Base-by-base conservation (phyloP, 768 basidiomycete genomes). In the Tricholomella constricta region DNA sequence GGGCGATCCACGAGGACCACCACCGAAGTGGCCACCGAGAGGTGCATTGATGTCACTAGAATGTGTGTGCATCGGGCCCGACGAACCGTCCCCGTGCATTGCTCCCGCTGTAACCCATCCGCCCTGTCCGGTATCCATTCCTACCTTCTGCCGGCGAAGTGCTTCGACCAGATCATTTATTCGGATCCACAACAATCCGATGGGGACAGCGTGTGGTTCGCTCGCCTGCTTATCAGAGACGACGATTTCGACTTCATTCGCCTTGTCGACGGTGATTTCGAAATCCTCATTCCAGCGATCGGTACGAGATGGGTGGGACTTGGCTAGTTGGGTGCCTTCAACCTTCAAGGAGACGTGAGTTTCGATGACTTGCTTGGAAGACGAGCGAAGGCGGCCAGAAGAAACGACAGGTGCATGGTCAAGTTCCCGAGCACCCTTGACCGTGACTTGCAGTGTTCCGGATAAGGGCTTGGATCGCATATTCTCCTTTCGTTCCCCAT, bases 271-370 rank as follows among this genome's bases (percentile, higher is more conserved):
- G 0, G 87, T 79, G 54, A 99, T 92, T 70, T 96, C 94, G 57
- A 98, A 98, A 54, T 94, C 91, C 71, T 99, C 95, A 66, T 93
- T 92, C 97, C 97, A 99, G 40, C 91, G 86, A 71, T 98, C 97
- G 25, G 89, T 97, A 54, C 94, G 86, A 9, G 94, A 88, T 7
- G 93, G 91, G 66, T 96, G 94, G 0, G 95, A 94, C 52, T 88
- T 85, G 4, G 93, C 96, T 12, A 91, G 81, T 61, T 94, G 91
- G 17, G 91, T 94, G 19, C 96, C 94, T 75, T 99, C 97, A 10
- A 98, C 90, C 66, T 98, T 97, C 73, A 98, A 83, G 29, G 92
- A 92, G 37, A 98, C 90, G 66, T 84, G 83, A 1, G 97, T 96
- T 67, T 99, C 97, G 52, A 82, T 80, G 34, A 75, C 73, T 54